Base-by-base conservation (phyloP, 2,329 filamentous ascomycete genomes). In the Herpotrichia juniperi region DNA sequence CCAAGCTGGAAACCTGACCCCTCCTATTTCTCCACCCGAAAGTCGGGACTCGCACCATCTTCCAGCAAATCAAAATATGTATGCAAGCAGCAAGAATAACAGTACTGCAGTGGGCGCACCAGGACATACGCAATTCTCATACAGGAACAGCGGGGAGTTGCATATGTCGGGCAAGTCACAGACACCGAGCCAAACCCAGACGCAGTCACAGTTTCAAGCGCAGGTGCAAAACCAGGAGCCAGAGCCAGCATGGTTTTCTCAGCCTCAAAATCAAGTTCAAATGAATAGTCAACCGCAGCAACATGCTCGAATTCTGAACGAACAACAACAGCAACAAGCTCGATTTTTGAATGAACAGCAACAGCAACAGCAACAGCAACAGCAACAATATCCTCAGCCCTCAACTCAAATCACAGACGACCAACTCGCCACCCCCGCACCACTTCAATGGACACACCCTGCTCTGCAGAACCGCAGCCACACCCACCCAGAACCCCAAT, bases 91-190 rank as follows among this genome's bases (percentile, higher is more conserved):
- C 34, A 37, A 17, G 16, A 12, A 40, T 22, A 3, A 12, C 7
- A 22, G 8, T 24, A 14, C 37, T 11, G 5, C 21, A 24, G 14
- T 40, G 11, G 37, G 19, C 9, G 21, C 19, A 10, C 25, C 21
- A 14, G 21, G 19, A 7, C 25, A 40, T 40, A 14, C 37, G 21
- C 19, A 19, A 16, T 40, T 24, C 14, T 30, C 25, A 16, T 30
- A 44, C 14, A 19, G 30, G 7, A 21, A 19, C 32, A 32, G 19
- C 19, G 11, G 24, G 22, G 14, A 35, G 30, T 37, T n/a, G 37
- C 24, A n/a, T 43, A 49, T 19, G 46, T 45, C 26, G 26, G 24
- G 9, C 35, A 48, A 3, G 24, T 2, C 32, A 45, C 26, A 45
- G 24, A 2, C 42, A 24, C 24, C 24, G 12, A 8, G 42, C 14